Evolutionary conservation across 1,284 basidiomycete species (phyloP).

Genomic region (Leccinum fallax): DNA sequence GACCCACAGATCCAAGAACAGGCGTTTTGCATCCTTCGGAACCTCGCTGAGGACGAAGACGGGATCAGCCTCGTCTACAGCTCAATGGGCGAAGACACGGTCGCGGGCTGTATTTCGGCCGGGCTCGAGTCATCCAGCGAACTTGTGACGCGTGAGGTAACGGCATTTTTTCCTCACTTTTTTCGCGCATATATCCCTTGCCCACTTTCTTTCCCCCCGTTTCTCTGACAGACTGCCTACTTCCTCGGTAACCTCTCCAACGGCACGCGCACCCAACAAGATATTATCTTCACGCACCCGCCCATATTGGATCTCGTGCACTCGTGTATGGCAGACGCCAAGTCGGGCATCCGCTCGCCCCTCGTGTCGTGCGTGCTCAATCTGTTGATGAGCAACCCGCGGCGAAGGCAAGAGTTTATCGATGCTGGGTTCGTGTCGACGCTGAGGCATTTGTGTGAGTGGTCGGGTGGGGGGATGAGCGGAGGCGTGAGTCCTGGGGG

Average conservation of each 20-base stretch:
- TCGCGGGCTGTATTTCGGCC: conserved; percentile 47
- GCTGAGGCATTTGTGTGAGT: conserved; percentile 54
- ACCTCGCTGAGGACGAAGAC: conserved; percentile 61
- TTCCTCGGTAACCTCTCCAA: conserved; percentile 69
- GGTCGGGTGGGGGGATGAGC: conserved; percentile 33
- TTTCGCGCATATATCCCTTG: neutral
- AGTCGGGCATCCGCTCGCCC: conserved; percentile 58
- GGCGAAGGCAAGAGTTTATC: conserved; percentile 40
- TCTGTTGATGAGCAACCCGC: conserved; percentile 44
- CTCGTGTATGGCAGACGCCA: conserved; percentile 56
- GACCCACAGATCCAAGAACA: conserved; percentile 66
- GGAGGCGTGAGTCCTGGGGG: conserved; percentile 37
- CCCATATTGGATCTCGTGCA: conserved; percentile 55
- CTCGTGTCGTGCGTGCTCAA: conserved; percentile 59
- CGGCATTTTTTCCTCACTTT: neutral
- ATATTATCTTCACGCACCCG: conserved; percentile 50
- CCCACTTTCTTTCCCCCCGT: neutral
- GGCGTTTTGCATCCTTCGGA: conserved; percentile 60
- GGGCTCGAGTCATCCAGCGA: conserved; percentile 53
- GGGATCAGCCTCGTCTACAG: conserved; percentile 62
- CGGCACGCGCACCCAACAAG: conserved; percentile 48
- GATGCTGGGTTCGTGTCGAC: conserved; percentile 49
- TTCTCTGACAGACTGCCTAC: conserved; percentile 48
- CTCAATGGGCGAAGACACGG: conserved; percentile 47
- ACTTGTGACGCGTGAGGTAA: conserved; percentile 55